A percentile compares a stretch with the other conserved stretches of the same genome.
phyloP scores from a whole-genome alignment of 2,329 filamentous ascomycete genomes.

The Stachybotrys chartarum region DNA sequence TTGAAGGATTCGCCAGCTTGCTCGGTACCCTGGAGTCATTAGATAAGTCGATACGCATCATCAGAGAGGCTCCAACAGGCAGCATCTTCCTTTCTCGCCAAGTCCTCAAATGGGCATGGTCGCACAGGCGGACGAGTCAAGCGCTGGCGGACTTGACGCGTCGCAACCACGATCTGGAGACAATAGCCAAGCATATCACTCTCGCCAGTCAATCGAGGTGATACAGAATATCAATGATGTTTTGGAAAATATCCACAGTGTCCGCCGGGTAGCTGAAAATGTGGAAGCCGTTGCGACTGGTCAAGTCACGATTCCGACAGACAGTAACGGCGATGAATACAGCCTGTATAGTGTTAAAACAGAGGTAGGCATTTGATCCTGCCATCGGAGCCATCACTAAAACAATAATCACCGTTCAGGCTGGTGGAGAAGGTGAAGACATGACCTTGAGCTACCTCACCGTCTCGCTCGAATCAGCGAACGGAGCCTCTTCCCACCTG shows the following conservation, averaged over 20 bases:
- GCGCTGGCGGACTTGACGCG: too few species aligned
- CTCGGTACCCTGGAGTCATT: not conserved
- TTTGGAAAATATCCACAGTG: not conserved
- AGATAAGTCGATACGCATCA: not conserved
- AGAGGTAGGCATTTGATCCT: not conserved
- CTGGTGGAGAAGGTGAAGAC: not conserved
- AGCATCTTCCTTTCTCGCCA: not conserved
- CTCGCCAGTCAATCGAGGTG: too few species aligned
- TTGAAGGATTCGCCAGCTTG: not conserved
- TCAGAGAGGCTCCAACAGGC: not conserved
- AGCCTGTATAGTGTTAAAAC: not conserved
- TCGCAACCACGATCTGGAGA: too few species aligned
- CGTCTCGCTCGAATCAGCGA: not conserved
- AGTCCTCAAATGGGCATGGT: not conserved
- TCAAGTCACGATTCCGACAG: not conserved
- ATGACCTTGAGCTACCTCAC: not conserved
- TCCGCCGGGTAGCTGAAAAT: not conserved
- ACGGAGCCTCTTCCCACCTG: not conserved
- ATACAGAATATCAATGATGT: too few species aligned
- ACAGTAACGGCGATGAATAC: not conserved
- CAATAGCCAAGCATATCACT: too few species aligned
- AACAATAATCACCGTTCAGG: not conserved
- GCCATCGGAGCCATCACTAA: not conserved
- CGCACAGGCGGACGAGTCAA: too few species aligned
- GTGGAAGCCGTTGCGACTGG: not conserved